These are phyloP conservation scores for Wakefieldia striispora DNA, from an alignment of 768 basidiomycete species.

Conservation along the genomic window DNA sequence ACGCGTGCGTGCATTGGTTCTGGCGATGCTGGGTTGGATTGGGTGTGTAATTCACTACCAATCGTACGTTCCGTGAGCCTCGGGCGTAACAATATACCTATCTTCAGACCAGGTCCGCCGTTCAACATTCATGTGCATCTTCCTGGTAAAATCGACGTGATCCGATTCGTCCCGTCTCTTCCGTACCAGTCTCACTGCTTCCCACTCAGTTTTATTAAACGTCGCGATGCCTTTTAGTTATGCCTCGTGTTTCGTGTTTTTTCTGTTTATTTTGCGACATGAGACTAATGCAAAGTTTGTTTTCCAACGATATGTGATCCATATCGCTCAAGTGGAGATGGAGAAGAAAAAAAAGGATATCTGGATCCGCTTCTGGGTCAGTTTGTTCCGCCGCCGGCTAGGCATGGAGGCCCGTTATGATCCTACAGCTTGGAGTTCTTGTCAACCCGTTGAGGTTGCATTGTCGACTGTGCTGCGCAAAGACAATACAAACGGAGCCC, in stretches of 20 bases:
- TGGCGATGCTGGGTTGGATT: neutral
- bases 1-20: no score
- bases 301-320: neutral
- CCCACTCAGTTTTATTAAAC: neutral
- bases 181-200: conserved; percentile 1
- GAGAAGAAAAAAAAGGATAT: neutral
- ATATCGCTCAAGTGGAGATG: no score
- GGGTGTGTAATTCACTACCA: conserved; percentile 10
- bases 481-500: conserved; percentile 11
- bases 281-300: neutral
- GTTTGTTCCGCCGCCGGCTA: conserved; percentile 19
- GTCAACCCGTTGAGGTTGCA: neutral
- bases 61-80: conserved; percentile 4
- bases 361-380: conserved; percentile 12
- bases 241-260: neutral
- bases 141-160: conserved; percentile 8
- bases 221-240: neutral
- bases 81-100: conserved; percentile 17
- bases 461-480: conserved; percentile 1
- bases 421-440: conserved; percentile 18
- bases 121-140: neutral
- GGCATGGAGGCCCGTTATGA: conserved; percentile 20
- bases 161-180: conserved; percentile 22
- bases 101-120: neutral
- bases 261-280: neutral